Conservation (phyloP, 768 basidiomycete genomes). For the Pluteus cervinus region DNA sequence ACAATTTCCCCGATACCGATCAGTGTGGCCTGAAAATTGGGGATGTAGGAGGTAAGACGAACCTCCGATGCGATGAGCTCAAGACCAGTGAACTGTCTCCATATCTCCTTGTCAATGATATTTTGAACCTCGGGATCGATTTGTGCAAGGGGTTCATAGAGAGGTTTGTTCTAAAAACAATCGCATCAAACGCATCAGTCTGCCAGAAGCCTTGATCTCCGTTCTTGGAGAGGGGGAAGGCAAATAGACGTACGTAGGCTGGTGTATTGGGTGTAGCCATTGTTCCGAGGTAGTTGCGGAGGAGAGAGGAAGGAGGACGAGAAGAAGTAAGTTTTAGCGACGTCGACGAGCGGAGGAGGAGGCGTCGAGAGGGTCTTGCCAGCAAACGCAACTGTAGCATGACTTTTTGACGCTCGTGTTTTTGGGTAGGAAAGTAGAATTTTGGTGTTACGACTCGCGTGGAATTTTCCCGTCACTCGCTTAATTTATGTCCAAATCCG, state of each 20-base stretch:
- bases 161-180: slow-evolving; percentile 70
- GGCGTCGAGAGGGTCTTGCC: slow-evolving; percentile 25
- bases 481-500: no score
- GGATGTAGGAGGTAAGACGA: slow-evolving; percentile 11
- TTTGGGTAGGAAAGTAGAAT: no score
- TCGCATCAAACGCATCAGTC: neutral
- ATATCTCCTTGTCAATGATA: slow-evolving; percentile 98
- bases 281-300: slow-evolving; percentile 29
- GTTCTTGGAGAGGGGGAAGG: neutral
- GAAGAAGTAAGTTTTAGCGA: no score
- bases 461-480: no score
- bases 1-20: neutral
- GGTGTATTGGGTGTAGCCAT: slow-evolving; percentile 61
- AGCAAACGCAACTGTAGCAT: slow-evolving; percentile 34
- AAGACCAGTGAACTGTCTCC: slow-evolving; percentile 95
- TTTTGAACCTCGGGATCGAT: slow-evolving; percentile 93
- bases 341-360: no score
- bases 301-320: slow-evolving; percentile 13
- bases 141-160: slow-evolving; percentile 86
- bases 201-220: slow-evolving; percentile 6
- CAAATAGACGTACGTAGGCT: slow-evolving; percentile 45
- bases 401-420: slow-evolving; percentile 12
- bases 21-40: no score
- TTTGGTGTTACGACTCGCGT: no score
- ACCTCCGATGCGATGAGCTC: slow-evolving; percentile 99